Percentiles rank a stretch among this genome's conserved stretches.
phyloP scores from a whole-genome alignment of 2,329 filamentous ascomycete species.

The Hirsutella thompsonii region DNA sequence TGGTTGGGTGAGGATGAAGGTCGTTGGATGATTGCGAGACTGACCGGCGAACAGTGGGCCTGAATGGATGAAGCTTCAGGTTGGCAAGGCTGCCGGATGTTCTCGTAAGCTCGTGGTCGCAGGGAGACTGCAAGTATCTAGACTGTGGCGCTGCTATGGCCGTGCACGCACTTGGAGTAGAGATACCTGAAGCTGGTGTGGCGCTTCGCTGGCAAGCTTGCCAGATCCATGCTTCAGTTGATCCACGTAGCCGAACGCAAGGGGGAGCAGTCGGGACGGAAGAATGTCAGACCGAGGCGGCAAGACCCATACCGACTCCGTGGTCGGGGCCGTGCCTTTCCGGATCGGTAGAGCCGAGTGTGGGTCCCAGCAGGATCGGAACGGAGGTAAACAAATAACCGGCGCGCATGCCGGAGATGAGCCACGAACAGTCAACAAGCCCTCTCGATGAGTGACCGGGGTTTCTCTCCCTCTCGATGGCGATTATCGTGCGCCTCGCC shows the following conservation, averaged over 20 bases:
- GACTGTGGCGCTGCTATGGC: not conserved
- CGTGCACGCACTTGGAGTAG: not conserved
- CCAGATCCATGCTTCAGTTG: no score
- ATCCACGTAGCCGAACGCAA: not conserved
- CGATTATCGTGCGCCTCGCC: no score
- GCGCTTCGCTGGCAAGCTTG: no score
- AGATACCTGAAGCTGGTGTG: no score
- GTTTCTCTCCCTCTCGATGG: no score
- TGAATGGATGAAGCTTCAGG: slow-evolving; percentile 7
- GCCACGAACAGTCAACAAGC: no score
- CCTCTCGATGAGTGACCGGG: no score
- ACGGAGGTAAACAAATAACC: no score
- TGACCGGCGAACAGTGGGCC: slow-evolving; percentile 3
- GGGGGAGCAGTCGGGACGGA: not conserved
- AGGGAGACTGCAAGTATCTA: not conserved
- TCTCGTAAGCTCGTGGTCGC: slow-evolving; percentile 11
- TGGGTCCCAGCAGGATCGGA: no score
- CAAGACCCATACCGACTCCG: not conserved
- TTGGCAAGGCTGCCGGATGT: slow-evolving; percentile 11
- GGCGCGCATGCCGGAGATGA: no score
- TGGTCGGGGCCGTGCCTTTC: not conserved
- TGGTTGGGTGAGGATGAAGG: not conserved
- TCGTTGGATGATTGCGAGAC: not conserved
- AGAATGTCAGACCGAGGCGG: not conserved
- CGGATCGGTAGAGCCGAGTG: no score